These are phyloP conservation scores for Sungouiella blattae DNA, from an alignment of 805 yeast genomes.

Conservation along the genomic window DNA sequence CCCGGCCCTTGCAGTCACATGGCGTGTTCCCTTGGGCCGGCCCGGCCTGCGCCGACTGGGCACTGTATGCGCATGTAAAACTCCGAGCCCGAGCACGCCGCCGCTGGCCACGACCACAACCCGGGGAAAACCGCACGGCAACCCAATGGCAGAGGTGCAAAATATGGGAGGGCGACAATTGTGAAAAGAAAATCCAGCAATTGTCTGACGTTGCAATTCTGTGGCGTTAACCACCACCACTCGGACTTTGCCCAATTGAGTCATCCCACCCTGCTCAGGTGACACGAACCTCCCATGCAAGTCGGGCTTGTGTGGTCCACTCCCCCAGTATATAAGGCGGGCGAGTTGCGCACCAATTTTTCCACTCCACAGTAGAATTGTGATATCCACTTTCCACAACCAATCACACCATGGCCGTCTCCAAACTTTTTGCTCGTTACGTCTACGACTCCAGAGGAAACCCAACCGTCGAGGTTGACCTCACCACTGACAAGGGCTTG, in stretches of 20 bases:
- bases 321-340: conserved; percentile 4
- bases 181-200: too few relatives aligned
- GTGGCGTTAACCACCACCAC: too few relatives aligned
- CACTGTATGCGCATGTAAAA: conserved; percentile 13
- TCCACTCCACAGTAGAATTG: too few relatives aligned
- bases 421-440: conserved; percentile 89
- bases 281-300: conserved; percentile 4
- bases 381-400: not conserved
- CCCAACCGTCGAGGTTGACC: conserved; percentile 99
- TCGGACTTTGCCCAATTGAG: too few relatives aligned
- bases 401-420: conserved; percentile 61
- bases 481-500: conserved; percentile 86
- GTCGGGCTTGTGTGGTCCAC: conserved; percentile 23
- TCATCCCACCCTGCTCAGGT: not conserved
- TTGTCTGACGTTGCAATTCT: too few relatives aligned
- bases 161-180: too few relatives aligned
- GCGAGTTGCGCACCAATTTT: conserved; percentile 1
- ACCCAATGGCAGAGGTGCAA: too few relatives aligned
- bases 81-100: conserved; percentile 14
- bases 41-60: not conserved
- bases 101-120: not conserved
- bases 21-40: conserved; percentile 1
- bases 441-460: conserved; percentile 99
- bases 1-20: too few relatives aligned
- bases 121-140: not conserved